Evolutionary conservation across 2,329 filamentous ascomycete species (phyloP), one percentile per base, ranked within the genome.

Genomic region (Hypomyces rosellus): DNA sequence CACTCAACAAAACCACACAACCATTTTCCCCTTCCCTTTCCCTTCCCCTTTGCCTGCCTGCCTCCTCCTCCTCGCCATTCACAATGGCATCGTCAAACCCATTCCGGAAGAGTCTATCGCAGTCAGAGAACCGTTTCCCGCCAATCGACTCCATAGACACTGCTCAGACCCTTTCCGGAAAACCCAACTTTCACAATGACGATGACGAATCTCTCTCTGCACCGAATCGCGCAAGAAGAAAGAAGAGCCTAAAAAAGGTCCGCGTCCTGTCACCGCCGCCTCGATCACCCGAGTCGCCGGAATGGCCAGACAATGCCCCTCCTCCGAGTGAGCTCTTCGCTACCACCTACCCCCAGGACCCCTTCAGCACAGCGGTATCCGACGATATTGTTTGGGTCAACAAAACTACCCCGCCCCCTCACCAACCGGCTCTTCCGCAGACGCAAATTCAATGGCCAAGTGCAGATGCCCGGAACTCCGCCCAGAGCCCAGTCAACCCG

Each of bases 241-340:
- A 67, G 56, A 87, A 77, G 71, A 72, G 80, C 37, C 74, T 78
- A 52, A 86, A 86, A 68, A 85, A 80, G 60, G 84, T 88, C 53
- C 80, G 84, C 60, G 78, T 85, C 8, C 75, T 84, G 61, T 84
- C 81, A 39, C 82, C 82, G 46, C 81, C 80, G 52, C 80, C 81
- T 3, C 75, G 77, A n/a, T 77, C 77, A 12, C 76, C 78, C 57
- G 77, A 80, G 56, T 78, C 76, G 25, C 63, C 65, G 16, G 64
- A 64, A 52, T 67, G 59, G 65, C 68, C 61, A 14, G 57, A 63
- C 49, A 53, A 63, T 51, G 49, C 63, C 52, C 50, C 63, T 53
- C 56, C 65, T 56, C 53, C 60, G 53, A 36, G 63, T 62, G 56
- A 42, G 59, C 57, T 40, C 59, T 51, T 38, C 62, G 57, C 57